Evolutionary conservation across 768 basidiomycete genomes (phyloP), one percentile per base, ranked within the genome.

Genomic region (Suillus alpinus): DNA sequence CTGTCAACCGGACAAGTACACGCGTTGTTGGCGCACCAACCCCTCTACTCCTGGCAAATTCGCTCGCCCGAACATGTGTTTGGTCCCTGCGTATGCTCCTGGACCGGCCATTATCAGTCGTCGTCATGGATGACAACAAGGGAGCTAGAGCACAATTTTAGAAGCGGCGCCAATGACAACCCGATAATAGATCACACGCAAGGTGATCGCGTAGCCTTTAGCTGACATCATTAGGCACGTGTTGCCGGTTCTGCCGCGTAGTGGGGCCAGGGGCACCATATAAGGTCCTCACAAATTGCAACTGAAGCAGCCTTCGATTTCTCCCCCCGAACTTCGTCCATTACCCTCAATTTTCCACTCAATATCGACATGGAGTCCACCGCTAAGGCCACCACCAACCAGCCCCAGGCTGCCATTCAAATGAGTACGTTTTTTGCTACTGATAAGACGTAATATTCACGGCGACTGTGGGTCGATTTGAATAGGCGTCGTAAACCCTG

Each of bases 381-480:
- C 32, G 66, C 66, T 59, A 73, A 73, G 43, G 69, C 62, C 1
- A 82, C 79, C 51, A 71, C 76, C 29, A 71, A 76, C 68, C 87
- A 89, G 75, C 87, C 87, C 26, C 80, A 81, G 68, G 85, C 80
- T 68, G 77, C 81, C 41, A 75, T 82, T 36, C 76, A 83, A 70
- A 88, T 89, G 88, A 83, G 88, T 87, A 63, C 49, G 86, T 81
- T 2, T 10, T 7, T 6, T 14, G 37, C 16, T 6, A 18, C 16
- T 23, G 3, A 12, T 12, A 12, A 26, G 10, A 7, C 2, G 18
- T 13, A 2, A 26, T 18, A 55, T 39, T 55, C 3, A 55, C n/a
- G 49, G 26, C 13, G n/a, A 44, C 36, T 40, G 3, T 34, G 46
- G 13, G 7, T 53, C 23, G 9, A 1, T 53, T 53, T 53, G 36